phyloP scores from a whole-genome alignment of 768 basidiomycete genomes.

The Tricholoma matsutake region DNA sequence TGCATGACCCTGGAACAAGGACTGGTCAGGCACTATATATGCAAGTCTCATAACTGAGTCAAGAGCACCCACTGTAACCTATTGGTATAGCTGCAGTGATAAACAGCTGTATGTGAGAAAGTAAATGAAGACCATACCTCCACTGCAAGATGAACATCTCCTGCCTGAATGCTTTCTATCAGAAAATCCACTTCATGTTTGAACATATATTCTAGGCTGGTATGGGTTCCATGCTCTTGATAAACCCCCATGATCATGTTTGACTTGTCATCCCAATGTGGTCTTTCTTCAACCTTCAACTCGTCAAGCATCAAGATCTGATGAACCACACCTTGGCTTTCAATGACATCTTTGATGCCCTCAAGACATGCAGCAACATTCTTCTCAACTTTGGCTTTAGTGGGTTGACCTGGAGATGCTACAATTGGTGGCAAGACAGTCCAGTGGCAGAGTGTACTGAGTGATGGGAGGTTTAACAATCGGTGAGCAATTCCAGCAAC shows the following conservation, averaged over 20 bases:
- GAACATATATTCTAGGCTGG: neutral
- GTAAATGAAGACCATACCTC: too few relatives aligned
- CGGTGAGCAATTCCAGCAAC: constrained; percentile 14
- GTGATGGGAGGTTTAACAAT: constrained; percentile 11
- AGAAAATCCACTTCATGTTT: neutral
- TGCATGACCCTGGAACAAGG: constrained; percentile 28
- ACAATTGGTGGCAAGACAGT: neutral
- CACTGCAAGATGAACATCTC: neutral
- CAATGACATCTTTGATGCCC: neutral
- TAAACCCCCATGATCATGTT: constrained; percentile 7
- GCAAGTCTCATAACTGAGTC: constrained; percentile 21
- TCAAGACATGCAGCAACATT: constrained; percentile 3
- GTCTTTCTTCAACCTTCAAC: neutral
- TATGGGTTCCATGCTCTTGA: constrained; percentile 2
- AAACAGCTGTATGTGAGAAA: too few relatives aligned
- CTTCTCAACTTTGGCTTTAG: neutral
- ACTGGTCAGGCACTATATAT: constrained; percentile 24
- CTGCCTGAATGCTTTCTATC: neutral
- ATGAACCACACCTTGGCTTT: too few relatives aligned
- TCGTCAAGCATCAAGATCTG: too few relatives aligned
- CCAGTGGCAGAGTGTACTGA: constrained; percentile 7
- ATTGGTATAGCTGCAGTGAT: too few relatives aligned
- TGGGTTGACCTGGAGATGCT: neutral
- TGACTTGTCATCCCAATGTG: neutral
- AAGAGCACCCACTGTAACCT: constrained; percentile 27